Conservation (phyloP, 306 rosid species). For the Dryas alaskensis region DNA sequence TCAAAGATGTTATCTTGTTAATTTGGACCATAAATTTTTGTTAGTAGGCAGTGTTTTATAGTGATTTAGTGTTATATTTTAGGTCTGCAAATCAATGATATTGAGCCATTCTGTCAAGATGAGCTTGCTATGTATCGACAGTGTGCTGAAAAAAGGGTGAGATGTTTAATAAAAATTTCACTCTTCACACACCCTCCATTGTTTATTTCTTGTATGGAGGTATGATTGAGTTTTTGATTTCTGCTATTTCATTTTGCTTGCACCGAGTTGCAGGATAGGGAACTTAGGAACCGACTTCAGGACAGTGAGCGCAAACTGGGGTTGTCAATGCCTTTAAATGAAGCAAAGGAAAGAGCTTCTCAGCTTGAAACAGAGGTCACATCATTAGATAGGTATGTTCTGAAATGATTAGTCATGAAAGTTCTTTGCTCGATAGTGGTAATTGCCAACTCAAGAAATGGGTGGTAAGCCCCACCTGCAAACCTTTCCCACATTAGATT, state of each 20-base stretch:
- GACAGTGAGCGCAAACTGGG: constrained; percentile 87
- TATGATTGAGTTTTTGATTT: constrained; percentile 9
- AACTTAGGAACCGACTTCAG: constrained; percentile 70
- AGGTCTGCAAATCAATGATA: constrained; percentile 95
- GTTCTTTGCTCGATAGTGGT: neutral
- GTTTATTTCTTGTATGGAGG: constrained; percentile 9
- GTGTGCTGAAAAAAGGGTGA: constrained; percentile 84
- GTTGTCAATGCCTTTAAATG: constrained; percentile 79
- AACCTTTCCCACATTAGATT: neutral
- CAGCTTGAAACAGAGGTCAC: constrained; percentile 85
- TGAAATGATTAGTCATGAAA: constrained; percentile 1
- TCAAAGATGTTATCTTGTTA: constrained; percentile 4
- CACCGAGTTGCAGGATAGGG: constrained; percentile 56
- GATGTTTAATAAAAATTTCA: constrained; percentile 16
- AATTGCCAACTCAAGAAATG: neutral
- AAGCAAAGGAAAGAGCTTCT: constrained; percentile 72
- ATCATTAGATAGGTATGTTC: constrained; percentile 67
- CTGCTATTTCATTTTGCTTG: constrained; percentile 6
- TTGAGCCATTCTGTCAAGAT: constrained; percentile 96
- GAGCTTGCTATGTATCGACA: constrained; percentile 76
- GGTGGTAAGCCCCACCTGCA: neutral
- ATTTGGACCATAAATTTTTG: constrained; percentile 6
- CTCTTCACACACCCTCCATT: constrained; percentile 15
- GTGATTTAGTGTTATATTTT: constrained; percentile 4
- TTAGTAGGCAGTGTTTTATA: neutral